Base-by-base conservation (phyloP, 2,329 filamentous ascomycete genomes). In the Diaporthe velutina region DNA sequence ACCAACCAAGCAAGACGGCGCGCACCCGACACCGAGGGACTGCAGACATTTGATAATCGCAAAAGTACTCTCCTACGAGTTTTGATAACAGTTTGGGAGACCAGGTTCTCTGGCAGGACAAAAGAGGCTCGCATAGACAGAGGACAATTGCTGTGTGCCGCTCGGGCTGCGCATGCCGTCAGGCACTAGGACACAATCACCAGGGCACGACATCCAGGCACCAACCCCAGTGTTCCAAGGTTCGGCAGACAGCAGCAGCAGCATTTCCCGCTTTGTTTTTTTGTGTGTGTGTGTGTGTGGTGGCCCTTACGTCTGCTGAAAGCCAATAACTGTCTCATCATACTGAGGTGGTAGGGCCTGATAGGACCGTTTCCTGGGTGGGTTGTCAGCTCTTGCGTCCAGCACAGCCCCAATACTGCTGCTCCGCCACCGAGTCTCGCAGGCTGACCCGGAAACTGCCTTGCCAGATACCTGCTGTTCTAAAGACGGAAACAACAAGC, bases 371-470 rank as follows among this genome's bases (percentile, higher is more conserved):
- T 60, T 45, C 52, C 61, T 54, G 38, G 74, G 75, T 75, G 74
- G 73, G 74, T 52, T 75, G 75, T 75, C 75, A 76, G 75, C 75
- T 67, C 67, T 73, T 28, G 55, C 72, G 58, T 72, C 64, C 28
- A 50, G 61, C 76, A 77, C 76, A 76, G 76, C 76, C 75, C 73
- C 73, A 68, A 57, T 72, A 66, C 67, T 38, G 9, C 48, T 76
- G 75, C 75, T 76, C 74, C 75, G 75, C 75, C 75, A 73, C 75
- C 42, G 25, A 68, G 66, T 75, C 74, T 73, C 57, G 70, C 73
- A 72, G 71, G 75, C 75, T 76, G 75, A 76, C 74, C 75, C 74
- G 67, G 67, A 75, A 76, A 76, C 61, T 74, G 75, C 75, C 75
- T 76, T 72, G 75, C 72, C 71, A 70, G 71, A 61, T 75, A 76